A percentile compares a stretch with the other conserved stretches of the same genome.
These are phyloP conservation scores for Arthroderma uncinatum DNA, from an alignment of 2,329 filamentous ascomycete genomes.

Conservation along the genomic window DNA sequence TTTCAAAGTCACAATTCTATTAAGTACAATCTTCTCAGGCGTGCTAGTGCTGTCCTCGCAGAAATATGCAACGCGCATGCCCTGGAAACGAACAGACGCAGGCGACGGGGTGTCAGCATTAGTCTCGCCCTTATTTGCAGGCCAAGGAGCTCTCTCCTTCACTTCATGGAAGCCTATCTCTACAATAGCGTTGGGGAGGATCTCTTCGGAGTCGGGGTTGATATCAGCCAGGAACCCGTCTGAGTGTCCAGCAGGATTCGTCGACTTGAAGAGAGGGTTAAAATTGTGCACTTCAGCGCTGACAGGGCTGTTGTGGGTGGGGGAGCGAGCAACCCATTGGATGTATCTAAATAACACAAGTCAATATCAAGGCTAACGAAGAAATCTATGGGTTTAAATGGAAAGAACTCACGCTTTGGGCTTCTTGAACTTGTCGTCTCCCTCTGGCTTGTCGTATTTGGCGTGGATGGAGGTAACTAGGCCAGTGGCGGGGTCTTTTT, in stretches of 20 bases:
- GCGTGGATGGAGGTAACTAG: constrained; percentile 57
- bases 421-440: constrained; percentile 49
- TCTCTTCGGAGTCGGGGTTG: constrained; percentile 69
- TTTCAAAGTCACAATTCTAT: constrained; percentile 84
- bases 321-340: constrained; percentile 10
- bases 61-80: constrained; percentile 78
- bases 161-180: constrained; percentile 78
- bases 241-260: constrained; percentile 64
- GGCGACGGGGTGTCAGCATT: constrained; percentile 37
- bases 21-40: constrained; percentile 70
- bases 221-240: constrained; percentile 76
- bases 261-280: constrained; percentile 74
- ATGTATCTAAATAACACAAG: constrained; percentile 44
- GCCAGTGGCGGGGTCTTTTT: constrained; percentile 53
- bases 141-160: constrained; percentile 63
- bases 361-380: background rate
- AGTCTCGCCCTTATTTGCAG: constrained; percentile 33
- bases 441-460: constrained; percentile 54
- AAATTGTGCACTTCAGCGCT: constrained; percentile 65
- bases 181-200: constrained; percentile 67
- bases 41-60: constrained; percentile 65
- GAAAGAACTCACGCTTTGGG: constrained; percentile 53
- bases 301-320: constrained; percentile 46
- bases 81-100: constrained; percentile 81
- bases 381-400: background rate